These are phyloP conservation scores for Schizophyllum amplum DNA, from an alignment of 1,284 basidiomycete genomes.

Conservation along the genomic window DNA sequence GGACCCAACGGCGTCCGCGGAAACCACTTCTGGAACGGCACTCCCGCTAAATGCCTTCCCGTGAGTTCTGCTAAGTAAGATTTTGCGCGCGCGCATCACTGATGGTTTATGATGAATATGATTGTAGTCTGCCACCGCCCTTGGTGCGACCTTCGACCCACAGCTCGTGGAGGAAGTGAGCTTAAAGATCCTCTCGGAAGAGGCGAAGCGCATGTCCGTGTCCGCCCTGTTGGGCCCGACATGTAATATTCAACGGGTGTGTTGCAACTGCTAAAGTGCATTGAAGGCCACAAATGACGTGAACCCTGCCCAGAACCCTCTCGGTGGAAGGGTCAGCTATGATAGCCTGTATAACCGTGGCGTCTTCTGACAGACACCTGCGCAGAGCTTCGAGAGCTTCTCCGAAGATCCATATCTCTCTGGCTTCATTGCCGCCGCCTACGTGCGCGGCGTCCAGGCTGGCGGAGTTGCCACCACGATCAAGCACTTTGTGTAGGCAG, in stretches of 20 bases:
- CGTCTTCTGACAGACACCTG: too few relatives aligned
- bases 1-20: constrained; percentile 62
- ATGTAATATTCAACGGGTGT: constrained; percentile 69
- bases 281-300: constrained; percentile 4
- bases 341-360: too few relatives aligned
- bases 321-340: constrained; percentile 58
- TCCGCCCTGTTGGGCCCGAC: constrained; percentile 71
- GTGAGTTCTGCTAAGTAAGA: constrained; percentile 19
- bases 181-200: constrained; percentile 56
- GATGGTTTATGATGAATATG: neutral
- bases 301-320: constrained; percentile 39
- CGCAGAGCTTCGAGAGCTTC: constrained; percentile 67
- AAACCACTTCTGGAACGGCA: constrained; percentile 57
- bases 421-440: constrained; percentile 63
- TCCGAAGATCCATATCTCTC: constrained; percentile 75
- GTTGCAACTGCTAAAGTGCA: constrained; percentile 4
- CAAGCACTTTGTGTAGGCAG: constrained; percentile 58
- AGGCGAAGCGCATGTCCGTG: constrained; percentile 62
- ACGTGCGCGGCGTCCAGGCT: constrained; percentile 66
- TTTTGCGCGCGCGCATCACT: neutral
- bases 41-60: constrained; percentile 54
- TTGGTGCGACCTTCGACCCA: constrained; percentile 69
- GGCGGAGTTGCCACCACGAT: constrained; percentile 65
- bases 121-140: constrained; percentile 49
- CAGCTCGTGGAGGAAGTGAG: constrained; percentile 59